phyloP scores from a whole-genome alignment of 164 flowering plant genomes.

The Malania oleifera region DNA sequence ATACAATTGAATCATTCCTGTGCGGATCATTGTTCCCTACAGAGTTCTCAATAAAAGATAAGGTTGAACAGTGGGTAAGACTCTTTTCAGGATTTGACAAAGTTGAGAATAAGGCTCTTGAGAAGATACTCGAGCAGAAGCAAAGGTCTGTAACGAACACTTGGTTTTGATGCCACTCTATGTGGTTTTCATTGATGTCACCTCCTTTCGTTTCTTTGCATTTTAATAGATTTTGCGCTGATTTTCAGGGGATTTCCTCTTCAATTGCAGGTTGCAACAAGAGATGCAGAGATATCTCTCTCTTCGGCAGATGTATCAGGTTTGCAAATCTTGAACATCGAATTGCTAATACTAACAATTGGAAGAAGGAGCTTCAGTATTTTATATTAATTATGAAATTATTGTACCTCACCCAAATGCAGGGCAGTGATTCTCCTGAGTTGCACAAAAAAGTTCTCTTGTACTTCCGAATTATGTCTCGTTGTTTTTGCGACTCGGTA shows the following conservation, averaged over 20 bases:
- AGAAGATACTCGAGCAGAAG: slow-evolving; percentile 85
- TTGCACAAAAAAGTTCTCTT: slow-evolving; percentile 59
- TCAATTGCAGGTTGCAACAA: slow-evolving; percentile 84
- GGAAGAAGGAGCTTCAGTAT: background rate
- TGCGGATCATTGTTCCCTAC: slow-evolving; percentile 60
- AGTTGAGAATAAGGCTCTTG: slow-evolving; percentile 91
- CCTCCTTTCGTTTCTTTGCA: slow-evolving; percentile 18
- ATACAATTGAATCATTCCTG: slow-evolving; percentile 64
- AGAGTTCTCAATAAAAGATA: slow-evolving; percentile 54
- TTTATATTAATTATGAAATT: background rate
- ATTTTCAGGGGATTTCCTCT: slow-evolving; percentile 41
- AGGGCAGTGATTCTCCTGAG: slow-evolving; percentile 77
- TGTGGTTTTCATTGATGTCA: slow-evolving; percentile 5
- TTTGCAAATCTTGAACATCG: slow-evolving; percentile 19
- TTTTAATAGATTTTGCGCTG: slow-evolving; percentile 30
- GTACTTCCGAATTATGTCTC: slow-evolving; percentile 77
- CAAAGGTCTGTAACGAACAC: slow-evolving; percentile 57
- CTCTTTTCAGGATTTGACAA: slow-evolving; percentile 71
- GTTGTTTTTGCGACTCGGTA: slow-evolving; percentile 68
- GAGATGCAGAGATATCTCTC: slow-evolving; percentile 92
- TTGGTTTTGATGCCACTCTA: slow-evolving; percentile 16
- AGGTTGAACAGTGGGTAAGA: slow-evolving; percentile 65
- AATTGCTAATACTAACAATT: background rate
- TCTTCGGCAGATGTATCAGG: slow-evolving; percentile 75
- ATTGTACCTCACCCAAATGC: slow-evolving; percentile 25